phyloP scores from a whole-genome alignment of 345 rosid species.

The Citrus maxima region DNA sequence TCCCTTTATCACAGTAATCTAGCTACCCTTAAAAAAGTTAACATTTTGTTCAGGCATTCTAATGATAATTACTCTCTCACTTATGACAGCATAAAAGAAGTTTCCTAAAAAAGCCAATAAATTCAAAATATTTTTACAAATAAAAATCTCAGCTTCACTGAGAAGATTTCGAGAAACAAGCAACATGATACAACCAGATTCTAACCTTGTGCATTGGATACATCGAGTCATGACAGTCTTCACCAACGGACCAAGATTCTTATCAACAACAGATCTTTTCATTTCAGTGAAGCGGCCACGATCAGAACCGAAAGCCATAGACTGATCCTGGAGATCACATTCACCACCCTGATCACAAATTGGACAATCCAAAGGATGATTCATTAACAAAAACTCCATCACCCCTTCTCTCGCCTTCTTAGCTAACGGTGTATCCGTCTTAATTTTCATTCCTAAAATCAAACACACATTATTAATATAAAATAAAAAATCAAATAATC shows the following conservation, averaged over 20 bases:
- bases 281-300: conserved; percentile 95
- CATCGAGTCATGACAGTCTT: conserved; percentile 99
- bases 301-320: conserved; percentile 99
- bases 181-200: neutral
- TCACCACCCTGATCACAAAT: conserved; percentile 99
- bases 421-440: conserved; percentile 91
- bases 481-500: neutral
- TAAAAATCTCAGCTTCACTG: neutral
- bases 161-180: neutral
- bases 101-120: neutral
- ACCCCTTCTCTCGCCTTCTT: conserved; percentile 99
- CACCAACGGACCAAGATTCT: conserved; percentile 96
- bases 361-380: conserved; percentile 97
- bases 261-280: conserved; percentile 97
- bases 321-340: conserved; percentile 99
- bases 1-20: neutral
- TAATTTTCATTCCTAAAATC: conserved; percentile 89
- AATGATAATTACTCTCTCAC: neutral
- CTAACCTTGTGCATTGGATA: conserved; percentile 95
- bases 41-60: neutral
- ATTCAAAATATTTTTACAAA: neutral
- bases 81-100: neutral
- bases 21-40: neutral
- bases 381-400: conserved; percentile 96
- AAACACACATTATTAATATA: neutral